Evolutionary conservation across 192 early-diverging fungal species (phyloP).

Genomic region (Backusella macrospora): DNA sequence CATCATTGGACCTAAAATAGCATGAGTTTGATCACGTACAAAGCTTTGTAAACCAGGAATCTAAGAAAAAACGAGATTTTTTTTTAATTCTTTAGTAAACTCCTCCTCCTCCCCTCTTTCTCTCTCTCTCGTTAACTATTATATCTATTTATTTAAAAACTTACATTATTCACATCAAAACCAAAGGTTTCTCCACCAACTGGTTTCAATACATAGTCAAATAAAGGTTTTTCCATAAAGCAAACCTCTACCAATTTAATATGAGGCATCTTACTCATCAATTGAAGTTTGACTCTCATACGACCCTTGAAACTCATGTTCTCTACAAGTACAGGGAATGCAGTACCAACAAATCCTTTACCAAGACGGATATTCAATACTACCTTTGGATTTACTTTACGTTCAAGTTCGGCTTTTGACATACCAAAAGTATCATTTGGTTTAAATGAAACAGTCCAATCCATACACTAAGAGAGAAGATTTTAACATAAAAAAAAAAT

Average conservation of each 20-base stretch:
- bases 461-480: constrained; percentile 53
- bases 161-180: constrained; percentile 72
- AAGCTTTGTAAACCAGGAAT: constrained; percentile 72
- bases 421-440: constrained; percentile 68
- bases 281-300: constrained; percentile 70
- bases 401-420: constrained; percentile 51
- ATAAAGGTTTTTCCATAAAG: constrained; percentile 70
- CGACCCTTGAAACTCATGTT: constrained; percentile 74
- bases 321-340: constrained; percentile 72
- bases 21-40: constrained; percentile 60
- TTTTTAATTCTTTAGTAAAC: no score
- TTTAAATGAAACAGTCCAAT: constrained; percentile 75
- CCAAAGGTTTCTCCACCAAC: constrained; percentile 71
- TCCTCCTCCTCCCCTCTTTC: no score
- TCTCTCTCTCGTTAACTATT: no score
- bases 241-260: constrained; percentile 68
- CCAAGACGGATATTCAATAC: constrained; percentile 77
- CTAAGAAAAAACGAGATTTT: constrained; percentile 12
- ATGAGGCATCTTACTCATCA: constrained; percentile 76
- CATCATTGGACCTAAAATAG: constrained; percentile 54
- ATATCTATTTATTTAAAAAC: background rate
- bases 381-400: constrained; percentile 69
- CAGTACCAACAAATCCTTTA: constrained; percentile 75
- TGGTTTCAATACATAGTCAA: constrained; percentile 82
- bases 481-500: background rate